Evolutionary conservation across 768 basidiomycete species (phyloP).

Genomic region (Trametes cinnabarina): DNA sequence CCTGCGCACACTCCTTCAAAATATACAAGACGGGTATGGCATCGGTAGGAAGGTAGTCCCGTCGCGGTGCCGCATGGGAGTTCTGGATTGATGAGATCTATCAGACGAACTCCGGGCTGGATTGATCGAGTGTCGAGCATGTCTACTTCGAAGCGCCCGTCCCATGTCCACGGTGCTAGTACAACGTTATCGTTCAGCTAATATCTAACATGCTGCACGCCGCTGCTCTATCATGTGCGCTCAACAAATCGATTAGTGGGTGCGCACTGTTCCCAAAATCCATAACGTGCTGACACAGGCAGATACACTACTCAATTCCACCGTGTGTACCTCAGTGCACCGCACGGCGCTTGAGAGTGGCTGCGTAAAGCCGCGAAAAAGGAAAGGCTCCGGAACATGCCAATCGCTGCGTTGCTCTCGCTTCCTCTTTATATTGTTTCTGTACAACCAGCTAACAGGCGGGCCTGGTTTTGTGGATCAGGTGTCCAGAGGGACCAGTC

Average conservation of each 20-base stretch:
- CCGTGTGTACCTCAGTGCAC: no score
- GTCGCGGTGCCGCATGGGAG: background rate
- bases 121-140: slow-evolving; percentile 1
- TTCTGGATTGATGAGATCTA: slow-evolving; percentile 7
- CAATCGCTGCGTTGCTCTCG: background rate
- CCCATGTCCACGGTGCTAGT: no score
- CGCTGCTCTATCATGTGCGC: no score
- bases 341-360: no score
- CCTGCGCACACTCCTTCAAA: background rate
- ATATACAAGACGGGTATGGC: background rate
- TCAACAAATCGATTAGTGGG: no score
- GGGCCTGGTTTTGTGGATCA: slow-evolving; percentile 13
- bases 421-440: background rate
- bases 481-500: background rate
- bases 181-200: no score
- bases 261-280: no score
- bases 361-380: background rate
- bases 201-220: no score
- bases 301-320: no score
- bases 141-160: background rate
- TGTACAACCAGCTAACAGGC: no score
- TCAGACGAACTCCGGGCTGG: background rate
- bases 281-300: no score
- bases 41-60: background rate
- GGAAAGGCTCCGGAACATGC: background rate